Evolutionary conservation across 2,329 filamentous ascomycete species (phyloP).

Genomic region (Lanzia echinophila): DNA sequence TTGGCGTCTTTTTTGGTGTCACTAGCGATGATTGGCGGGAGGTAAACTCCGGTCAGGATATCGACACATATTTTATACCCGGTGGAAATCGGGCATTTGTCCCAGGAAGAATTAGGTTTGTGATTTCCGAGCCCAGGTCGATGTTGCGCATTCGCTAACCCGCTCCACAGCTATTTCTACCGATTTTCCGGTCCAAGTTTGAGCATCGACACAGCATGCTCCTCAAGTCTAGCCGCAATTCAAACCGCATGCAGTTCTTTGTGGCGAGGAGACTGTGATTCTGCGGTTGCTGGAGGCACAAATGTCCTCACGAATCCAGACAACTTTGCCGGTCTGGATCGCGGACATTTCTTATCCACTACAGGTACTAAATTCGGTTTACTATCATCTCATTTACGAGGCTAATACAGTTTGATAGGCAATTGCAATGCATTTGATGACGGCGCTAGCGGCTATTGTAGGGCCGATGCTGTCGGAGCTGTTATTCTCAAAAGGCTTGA

Average conservation of each 20-base stretch:
- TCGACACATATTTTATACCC: conserved; percentile 24
- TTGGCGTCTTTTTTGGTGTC: conserved; percentile 21
- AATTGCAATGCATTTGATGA: conserved; percentile 44
- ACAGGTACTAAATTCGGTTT: conserved; percentile 5
- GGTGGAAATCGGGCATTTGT: conserved; percentile 23
- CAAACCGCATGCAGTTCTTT: conserved; percentile 47
- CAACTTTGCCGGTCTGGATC: conserved; percentile 31
- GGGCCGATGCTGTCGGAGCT: conserved; percentile 51
- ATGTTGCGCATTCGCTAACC: conserved; percentile 46
- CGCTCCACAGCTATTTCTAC: conserved; percentile 29
- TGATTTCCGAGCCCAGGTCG: neutral
- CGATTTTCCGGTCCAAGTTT: conserved; percentile 42
- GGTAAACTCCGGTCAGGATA: conserved; percentile 21
- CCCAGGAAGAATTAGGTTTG: conserved; percentile 26
- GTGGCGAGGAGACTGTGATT: conserved; percentile 37
- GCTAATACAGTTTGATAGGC: conserved; percentile 4
- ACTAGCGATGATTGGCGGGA: conserved; percentile 24
- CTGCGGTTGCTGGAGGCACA: conserved; percentile 38
- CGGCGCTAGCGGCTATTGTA: conserved; percentile 56
- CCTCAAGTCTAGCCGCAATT: conserved; percentile 34
- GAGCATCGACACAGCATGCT: conserved; percentile 54
- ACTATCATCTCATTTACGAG: neutral
- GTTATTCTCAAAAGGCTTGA: neutral
- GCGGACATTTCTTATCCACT: conserved; percentile 12
- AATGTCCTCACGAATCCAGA: conserved; percentile 20